phyloP scores from a whole-genome alignment of 192 early-diverging fungal species.

The Powellomyces hirtus region DNA sequence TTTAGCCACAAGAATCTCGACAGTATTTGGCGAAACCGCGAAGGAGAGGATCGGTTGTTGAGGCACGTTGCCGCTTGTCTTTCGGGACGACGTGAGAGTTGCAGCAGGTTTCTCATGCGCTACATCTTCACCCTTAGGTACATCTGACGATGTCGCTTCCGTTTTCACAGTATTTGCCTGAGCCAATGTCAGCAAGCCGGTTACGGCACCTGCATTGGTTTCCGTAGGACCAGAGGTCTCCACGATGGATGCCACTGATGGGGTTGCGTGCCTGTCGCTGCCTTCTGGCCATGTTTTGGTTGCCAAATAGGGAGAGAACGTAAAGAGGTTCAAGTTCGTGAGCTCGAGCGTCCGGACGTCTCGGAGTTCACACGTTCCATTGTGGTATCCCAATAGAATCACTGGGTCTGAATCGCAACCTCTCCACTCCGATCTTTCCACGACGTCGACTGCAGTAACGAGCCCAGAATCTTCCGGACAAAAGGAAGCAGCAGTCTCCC shows the following conservation, averaged over 20 bases:
- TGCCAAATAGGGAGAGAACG: not conserved
- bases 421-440: not conserved
- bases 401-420: not conserved
- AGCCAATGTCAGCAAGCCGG: no score
- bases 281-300: no score
- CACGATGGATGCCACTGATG: no score
- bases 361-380: not conserved
- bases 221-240: no score
- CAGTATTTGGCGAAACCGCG: slow-evolving; percentile 19
- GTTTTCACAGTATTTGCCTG: no score
- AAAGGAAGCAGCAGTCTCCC: not conserved
- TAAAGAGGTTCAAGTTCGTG: not conserved
- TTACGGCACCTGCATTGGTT: no score
- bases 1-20: slow-evolving; percentile 16
- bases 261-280: no score
- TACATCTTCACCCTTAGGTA: no score
- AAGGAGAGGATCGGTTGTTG: not conserved
- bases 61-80: no score
- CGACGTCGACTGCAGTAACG: not conserved
- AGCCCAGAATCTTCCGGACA: not conserved
- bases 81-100: no score
- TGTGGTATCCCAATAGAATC: not conserved
- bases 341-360: not conserved
- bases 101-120: no score
- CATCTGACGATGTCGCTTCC: no score